Evolutionary conservation across 148 eudicot species (phyloP).

Genomic region (Mesembryanthemum crystallinum): DNA sequence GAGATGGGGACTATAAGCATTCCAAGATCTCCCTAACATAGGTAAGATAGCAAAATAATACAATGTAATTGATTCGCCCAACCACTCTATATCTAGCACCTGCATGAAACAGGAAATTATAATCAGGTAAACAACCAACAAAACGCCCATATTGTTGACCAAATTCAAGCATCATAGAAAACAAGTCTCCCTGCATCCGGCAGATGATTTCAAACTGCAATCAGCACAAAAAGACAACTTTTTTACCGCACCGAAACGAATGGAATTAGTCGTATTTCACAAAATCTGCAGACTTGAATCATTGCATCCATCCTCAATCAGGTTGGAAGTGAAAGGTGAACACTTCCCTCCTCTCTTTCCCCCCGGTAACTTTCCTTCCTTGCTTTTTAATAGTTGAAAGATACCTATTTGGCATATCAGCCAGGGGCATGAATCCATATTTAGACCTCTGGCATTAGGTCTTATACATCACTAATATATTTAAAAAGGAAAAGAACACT

Average conservation of each 20-base stretch:
- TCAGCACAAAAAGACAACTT: neutral
- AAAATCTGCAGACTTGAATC: too few relatives aligned
- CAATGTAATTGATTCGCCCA: neutral
- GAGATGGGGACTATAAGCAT: constrained; percentile 71
- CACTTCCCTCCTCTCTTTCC: too few relatives aligned
- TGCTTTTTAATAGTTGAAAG: too few relatives aligned
- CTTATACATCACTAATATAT: too few relatives aligned
- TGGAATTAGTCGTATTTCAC: neutral
- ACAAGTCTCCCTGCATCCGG: neutral
- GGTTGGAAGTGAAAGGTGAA: too few relatives aligned
- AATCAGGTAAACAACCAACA: neutral
- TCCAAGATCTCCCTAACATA: constrained; percentile 76
- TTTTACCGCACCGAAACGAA: neutral
- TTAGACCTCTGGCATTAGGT: too few relatives aligned
- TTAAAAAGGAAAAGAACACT: too few relatives aligned
- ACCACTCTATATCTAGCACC: neutral
- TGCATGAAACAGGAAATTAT: neutral
- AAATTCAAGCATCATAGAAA: too few relatives aligned
- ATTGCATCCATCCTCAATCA: too few relatives aligned
- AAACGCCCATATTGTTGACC: neutral
- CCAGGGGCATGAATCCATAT: too few relatives aligned
- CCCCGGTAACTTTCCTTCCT: too few relatives aligned
- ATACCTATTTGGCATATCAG: too few relatives aligned
- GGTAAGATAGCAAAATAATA: neutral
- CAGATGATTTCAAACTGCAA: neutral